These are phyloP conservation scores for Mycosphaerella sp. DNA, from an alignment of 2,329 filamentous ascomycete genomes.

Conservation along the genomic window DNA sequence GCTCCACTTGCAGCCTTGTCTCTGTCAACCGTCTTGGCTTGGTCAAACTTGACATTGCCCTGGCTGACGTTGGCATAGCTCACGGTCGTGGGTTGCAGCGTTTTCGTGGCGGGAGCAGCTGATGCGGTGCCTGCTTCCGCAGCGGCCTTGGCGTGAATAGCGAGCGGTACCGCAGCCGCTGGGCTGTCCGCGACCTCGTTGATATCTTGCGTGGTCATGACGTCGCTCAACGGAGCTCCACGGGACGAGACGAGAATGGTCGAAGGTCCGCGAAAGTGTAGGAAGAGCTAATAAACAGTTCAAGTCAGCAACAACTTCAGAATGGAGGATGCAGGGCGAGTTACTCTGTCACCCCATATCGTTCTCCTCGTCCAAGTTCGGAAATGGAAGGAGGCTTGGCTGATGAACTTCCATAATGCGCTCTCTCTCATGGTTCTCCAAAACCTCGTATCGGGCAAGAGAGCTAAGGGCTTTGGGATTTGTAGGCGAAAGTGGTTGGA, in stretches of 20 bases:
- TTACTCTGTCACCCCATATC: conserved; percentile 82
- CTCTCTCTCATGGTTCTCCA: conserved; percentile 66
- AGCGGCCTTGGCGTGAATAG: conserved; percentile 38
- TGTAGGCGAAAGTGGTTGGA: conserved; percentile 69
- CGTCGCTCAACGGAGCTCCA: conserved; percentile 70
- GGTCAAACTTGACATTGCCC: conserved; percentile 32
- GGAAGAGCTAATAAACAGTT: conserved; percentile 54
- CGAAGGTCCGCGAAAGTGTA: conserved; percentile 80
- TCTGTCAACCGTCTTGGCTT: conserved; percentile 1
- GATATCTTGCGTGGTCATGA: conserved; percentile 69
- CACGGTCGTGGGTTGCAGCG: conserved; percentile 26
- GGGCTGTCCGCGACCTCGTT: conserved; percentile 85
- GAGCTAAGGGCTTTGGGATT: conserved; percentile 59
- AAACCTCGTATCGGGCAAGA: conserved; percentile 66
- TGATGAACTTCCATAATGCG: conserved; percentile 62
- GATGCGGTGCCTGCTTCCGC: conserved; percentile 26
- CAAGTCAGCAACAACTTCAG: not conserved
- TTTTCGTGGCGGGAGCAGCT: conserved; percentile 17
- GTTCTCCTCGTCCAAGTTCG: conserved; percentile 72
- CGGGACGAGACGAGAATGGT: conserved; percentile 85
- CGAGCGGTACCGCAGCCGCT: conserved; percentile 60
- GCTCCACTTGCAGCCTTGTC: too few relatives aligned
- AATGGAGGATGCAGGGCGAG: conserved; percentile 17
- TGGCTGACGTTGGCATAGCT: conserved; percentile 32
- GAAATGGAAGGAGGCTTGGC: conserved; percentile 58